phyloP scores from a whole-genome alignment of 2,329 filamentous ascomycete genomes.

The Aureobasidium sp. region DNA sequence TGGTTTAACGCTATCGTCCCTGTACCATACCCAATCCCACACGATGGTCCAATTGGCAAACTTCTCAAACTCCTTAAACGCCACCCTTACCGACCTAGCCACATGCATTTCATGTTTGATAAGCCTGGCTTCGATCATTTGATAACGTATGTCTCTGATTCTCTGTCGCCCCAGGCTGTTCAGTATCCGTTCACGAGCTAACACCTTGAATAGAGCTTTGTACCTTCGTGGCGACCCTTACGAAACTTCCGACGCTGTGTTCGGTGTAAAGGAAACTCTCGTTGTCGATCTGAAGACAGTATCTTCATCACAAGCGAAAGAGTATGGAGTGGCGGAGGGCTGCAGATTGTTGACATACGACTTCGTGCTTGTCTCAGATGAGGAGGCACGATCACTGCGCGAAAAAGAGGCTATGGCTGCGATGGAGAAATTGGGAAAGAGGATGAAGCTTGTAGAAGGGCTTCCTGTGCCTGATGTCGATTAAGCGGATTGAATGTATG shows the following conservation, averaged over 20 bases:
- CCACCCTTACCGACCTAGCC: constrained; percentile 81
- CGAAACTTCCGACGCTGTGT: constrained; percentile 86
- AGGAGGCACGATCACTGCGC: constrained; percentile 72
- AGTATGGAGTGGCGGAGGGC: constrained; percentile 71
- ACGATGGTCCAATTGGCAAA: constrained; percentile 85
- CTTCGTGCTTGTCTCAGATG: constrained; percentile 79
- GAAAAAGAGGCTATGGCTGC: constrained; percentile 74
- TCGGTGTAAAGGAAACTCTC: constrained; percentile 85
- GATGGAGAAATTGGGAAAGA: constrained; percentile 70
- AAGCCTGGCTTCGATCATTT: constrained; percentile 82
- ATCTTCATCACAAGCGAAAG: constrained; percentile 55
- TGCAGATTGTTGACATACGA: constrained; percentile 66
- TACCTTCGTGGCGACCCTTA: constrained; percentile 84
- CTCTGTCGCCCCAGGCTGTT: no score
- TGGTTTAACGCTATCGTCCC: constrained; percentile 90
- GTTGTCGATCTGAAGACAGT: constrained; percentile 70
- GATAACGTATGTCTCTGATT: constrained; percentile 72
- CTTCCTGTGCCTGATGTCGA: constrained; percentile 78
- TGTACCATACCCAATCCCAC: constrained; percentile 86
- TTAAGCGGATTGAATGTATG: no score
- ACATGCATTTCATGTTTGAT: constrained; percentile 92
- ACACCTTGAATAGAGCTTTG: constrained; percentile 75
- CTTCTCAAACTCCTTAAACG: constrained; percentile 71
- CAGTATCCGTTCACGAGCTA: no score
- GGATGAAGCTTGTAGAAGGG: constrained; percentile 79